phyloP scores from a whole-genome alignment of 805 yeast species.

The Schwanniomyces vanrijiae region DNA sequence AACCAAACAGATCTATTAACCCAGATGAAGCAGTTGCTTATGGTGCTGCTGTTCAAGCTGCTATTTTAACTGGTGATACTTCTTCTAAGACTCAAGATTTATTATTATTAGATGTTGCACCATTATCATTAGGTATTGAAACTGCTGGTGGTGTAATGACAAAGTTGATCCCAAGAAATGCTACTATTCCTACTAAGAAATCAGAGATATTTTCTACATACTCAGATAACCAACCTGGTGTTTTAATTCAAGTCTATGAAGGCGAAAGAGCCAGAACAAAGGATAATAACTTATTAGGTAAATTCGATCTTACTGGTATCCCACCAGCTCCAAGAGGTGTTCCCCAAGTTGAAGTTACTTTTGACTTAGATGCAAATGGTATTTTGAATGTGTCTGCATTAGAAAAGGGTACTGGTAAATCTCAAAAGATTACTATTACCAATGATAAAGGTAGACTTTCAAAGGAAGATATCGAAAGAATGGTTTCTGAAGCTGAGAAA shows the following conservation, averaged over 20 bases:
- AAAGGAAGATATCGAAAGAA: slow-evolving; percentile 95
- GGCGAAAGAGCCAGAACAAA: slow-evolving; percentile 97
- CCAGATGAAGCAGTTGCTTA: slow-evolving; percentile 99
- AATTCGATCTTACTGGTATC: slow-evolving; percentile 93
- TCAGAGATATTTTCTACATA: slow-evolving; percentile 95
- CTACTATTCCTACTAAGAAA: slow-evolving; percentile 96
- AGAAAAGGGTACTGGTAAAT: slow-evolving; percentile 98
- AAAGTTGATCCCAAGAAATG: slow-evolving; percentile 96
- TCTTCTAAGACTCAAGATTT: slow-evolving; percentile 95
- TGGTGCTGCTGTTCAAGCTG: slow-evolving; percentile 99
- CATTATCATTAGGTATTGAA: slow-evolving; percentile 96
- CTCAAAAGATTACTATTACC: slow-evolving; percentile 95
- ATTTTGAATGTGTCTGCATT: slow-evolving; percentile 93
- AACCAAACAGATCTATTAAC: slow-evolving; percentile 94
- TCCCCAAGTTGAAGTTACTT: slow-evolving; percentile 96
- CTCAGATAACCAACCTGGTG: slow-evolving; percentile 99
- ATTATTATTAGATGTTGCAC: slow-evolving; percentile 94
- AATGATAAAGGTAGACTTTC: slow-evolving; percentile 98
- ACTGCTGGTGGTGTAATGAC: slow-evolving; percentile 99
- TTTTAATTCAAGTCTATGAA: slow-evolving; percentile 92
- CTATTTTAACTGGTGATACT: slow-evolving; percentile 93
- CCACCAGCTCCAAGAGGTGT: slow-evolving; percentile 99
- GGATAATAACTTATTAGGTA: slow-evolving; percentile 96
- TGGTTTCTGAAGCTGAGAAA: slow-evolving; percentile 98
- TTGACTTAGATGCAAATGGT: slow-evolving; percentile 97